Evolutionary conservation across 108 stramenopile genomes (phyloP).

Genomic region (Nitzschia inconspicua): DNA sequence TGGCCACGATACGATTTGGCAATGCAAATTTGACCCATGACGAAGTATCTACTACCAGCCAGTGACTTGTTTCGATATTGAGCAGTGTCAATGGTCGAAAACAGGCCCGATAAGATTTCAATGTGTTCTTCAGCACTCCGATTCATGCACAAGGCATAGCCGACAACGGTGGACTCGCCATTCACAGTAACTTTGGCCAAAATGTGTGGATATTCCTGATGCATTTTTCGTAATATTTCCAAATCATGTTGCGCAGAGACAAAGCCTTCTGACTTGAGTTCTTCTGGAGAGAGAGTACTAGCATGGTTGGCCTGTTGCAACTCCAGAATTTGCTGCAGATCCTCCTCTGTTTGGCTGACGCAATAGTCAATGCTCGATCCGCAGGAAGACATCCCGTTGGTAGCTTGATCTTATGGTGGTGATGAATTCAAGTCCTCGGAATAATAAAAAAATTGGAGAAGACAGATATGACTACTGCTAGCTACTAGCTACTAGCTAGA

Average conservation of each 20-base stretch:
- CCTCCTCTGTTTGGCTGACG: slow-evolving; percentile 2
- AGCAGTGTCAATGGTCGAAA: not conserved
- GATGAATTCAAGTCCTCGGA: too few relatives aligned
- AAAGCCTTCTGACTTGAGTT: slow-evolving; percentile 12
- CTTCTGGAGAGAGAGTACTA: not conserved
- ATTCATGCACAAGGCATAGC: slow-evolving; percentile 7
- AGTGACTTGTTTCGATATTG: not conserved
- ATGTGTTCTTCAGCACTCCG: not conserved
- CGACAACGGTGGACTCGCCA: not conserved
- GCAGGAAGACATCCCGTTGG: too few relatives aligned
- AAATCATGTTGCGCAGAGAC: slow-evolving; percentile 5
- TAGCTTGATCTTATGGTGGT: too few relatives aligned
- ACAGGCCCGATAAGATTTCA: not conserved
- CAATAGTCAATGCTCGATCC: too few relatives aligned
- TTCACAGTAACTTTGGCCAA: not conserved
- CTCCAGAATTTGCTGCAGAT: not conserved
- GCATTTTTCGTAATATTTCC: not conserved
- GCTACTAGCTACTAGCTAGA: too few relatives aligned
- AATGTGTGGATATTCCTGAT: slow-evolving; percentile 2
- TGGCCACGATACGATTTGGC: slow-evolving; percentile 5
- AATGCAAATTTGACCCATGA: slow-evolving; percentile 13
- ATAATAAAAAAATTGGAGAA: too few relatives aligned
- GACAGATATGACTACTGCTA: too few relatives aligned
- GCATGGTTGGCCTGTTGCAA: not conserved
- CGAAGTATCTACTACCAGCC: not conserved